Base-by-base conservation (phyloP, 2,329 filamentous ascomycete genomes). In the Remersonia thermophila region DNA sequence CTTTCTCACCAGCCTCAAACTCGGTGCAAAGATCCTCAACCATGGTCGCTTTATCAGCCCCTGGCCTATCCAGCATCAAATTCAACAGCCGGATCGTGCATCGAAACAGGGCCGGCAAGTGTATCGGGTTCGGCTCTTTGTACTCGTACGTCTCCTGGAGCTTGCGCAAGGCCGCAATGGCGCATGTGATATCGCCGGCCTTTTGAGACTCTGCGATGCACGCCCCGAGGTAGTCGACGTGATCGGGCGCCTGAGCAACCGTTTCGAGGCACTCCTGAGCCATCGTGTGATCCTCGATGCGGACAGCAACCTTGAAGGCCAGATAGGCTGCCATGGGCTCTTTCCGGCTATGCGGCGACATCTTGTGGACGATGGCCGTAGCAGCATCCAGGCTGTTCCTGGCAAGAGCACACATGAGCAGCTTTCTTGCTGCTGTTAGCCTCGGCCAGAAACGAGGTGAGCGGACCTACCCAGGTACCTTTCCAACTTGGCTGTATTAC, bases 171-270 rank as follows among this genome's bases (percentile, higher is more conserved):
- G 72, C 69, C 20, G 63, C 54, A 10, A 78, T 59, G 2, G 77
- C 71, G 43, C 79, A 73, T 0, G 61, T 43, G 34, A 69, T 76
- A 42, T 84, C 72, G 0, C 76, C 73, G 1, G 63, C 61, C 43
- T 74, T 65, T 33, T 86, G 77, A 3, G 84, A 80, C 54, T 93
- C 84, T 18, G 84, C 61, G 15, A 84, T 73, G 48, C 86, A 94
- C 1, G 84, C 82, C 45, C 87, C 85, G 1, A 95, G 63, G 30
- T 85, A 71, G 11, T 75, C 73, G 14, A 65, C 62, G 25, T 77
- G 69, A 15, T 69, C 65, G 1, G 61, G 53, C 6, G 62, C 53
- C n/a, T 63, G 63, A 37, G 66, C 69, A 17, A 94, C 60, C 2
- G 59, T 54, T 17, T 73, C 61, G 2, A 93, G 66, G 49, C 78